phyloP scores from a whole-genome alignment of 768 basidiomycete species.

The Mycena chlorophos region DNA sequence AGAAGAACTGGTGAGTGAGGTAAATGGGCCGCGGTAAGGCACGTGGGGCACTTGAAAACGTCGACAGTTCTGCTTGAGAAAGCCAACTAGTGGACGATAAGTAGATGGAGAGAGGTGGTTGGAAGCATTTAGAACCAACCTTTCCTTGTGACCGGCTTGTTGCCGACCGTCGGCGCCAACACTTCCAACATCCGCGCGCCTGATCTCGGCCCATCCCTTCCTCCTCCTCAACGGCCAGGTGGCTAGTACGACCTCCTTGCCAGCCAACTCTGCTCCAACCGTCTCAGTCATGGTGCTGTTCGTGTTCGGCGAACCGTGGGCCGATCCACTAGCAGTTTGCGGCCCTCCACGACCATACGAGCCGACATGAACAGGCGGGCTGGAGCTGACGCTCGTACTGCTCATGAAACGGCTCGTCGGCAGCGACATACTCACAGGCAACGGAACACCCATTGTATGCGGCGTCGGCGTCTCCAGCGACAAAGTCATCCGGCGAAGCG shows the following conservation, averaged over 20 bases:
- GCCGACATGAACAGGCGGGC: slow-evolving; percentile 58
- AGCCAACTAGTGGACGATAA: slow-evolving; percentile 51
- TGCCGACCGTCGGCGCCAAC: neutral
- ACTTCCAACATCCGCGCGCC: slow-evolving; percentile 28
- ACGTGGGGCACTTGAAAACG: slow-evolving; percentile 55
- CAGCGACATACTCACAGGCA: slow-evolving; percentile 52
- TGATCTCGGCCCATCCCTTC: slow-evolving; percentile 55
- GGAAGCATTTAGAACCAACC: slow-evolving; percentile 32
- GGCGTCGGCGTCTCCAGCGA: slow-evolving; percentile 40
- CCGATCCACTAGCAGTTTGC: slow-evolving; percentile 21
- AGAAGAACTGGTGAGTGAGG: slow-evolving; percentile 82
- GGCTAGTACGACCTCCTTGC: slow-evolving; percentile 47
- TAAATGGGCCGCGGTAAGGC: slow-evolving; percentile 78
- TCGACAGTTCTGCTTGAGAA: slow-evolving; percentile 81
- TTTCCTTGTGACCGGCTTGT: slow-evolving; percentile 26
- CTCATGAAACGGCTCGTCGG: slow-evolving; percentile 48
- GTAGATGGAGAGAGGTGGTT: slow-evolving; percentile 2
- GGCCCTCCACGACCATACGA: slow-evolving; percentile 40
- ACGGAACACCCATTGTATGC: slow-evolving; percentile 24
- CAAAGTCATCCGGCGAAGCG: slow-evolving; percentile 48
- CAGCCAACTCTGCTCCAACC: slow-evolving; percentile 35
- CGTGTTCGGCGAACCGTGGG: neutral
- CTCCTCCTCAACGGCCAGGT: slow-evolving; percentile 64
- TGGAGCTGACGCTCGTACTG: slow-evolving; percentile 36
- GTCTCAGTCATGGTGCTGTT: neutral